Base-by-base conservation (phyloP, 1,284 basidiomycete genomes). In the Sporisorium scitamineum region DNA sequence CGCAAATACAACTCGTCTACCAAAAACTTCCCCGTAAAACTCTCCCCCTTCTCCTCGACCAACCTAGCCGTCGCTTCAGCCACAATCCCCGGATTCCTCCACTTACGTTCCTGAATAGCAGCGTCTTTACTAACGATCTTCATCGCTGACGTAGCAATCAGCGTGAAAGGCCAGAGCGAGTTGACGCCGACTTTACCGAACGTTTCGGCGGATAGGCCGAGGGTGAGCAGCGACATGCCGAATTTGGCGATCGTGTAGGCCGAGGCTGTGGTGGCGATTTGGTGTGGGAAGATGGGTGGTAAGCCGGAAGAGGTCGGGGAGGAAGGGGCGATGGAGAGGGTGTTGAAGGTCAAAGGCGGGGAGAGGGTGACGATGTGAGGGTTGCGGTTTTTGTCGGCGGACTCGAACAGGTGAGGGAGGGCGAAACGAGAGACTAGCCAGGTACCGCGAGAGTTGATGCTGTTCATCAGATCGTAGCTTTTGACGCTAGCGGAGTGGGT, bases 1-100 rank as follows among this genome's bases (percentile, higher is more conserved):
- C 84, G 60, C 16, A 86, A 62, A 62, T 81, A 85, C 31, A 85
- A 29, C 51, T 86, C 85, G 56, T 86, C 85, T 7, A 85, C 74
- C 34, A 84, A 51, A 13, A 80, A 83, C 18, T 77, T 58, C 0
- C 72, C 84, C 0, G 69, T 82, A 44, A 61, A 44, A 0, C 0
- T 26, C 8, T 14, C 20, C 2, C 47, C 72, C 1, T 78, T 54
- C 50, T 85, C 73, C 32, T 80, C 66, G 27, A 85, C 54, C 29
- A 85, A 65, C 2, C 79, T 64, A 2, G 71, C 79, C 9, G 84
- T 80, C 0, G 84, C 83, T 27, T 85, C 80, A 0, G 79, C 70
- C 14, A 85, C 77, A 50, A 85, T 84, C 5, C 50, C 37, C 1
- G 84, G 84, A 24, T 55, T 63, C 4, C 84, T 51, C 71, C 81